These are phyloP conservation scores for Rossbeevera mucosa DNA, from an alignment of 768 basidiomycete species.

Conservation along the genomic window DNA sequence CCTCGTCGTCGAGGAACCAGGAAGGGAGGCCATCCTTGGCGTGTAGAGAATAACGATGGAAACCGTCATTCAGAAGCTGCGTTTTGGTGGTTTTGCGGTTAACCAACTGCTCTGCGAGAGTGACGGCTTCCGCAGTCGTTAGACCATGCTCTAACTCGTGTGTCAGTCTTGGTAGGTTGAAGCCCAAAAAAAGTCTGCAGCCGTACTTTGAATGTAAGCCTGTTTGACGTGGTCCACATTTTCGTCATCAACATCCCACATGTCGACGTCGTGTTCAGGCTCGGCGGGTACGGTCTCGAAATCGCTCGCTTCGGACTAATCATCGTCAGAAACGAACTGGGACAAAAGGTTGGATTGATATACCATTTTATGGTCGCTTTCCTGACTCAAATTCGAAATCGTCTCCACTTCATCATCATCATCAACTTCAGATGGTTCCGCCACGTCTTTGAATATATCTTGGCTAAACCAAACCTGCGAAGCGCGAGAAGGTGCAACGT, in stretches of 20 bases:
- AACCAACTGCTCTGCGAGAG: slow-evolving; percentile 85
- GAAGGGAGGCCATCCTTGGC: slow-evolving; percentile 87
- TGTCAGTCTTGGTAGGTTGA: slow-evolving; percentile 5
- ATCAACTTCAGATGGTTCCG: slow-evolving; percentile 33
- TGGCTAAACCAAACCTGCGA: slow-evolving; percentile 96
- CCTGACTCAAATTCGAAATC: slow-evolving; percentile 29
- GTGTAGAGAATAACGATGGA: slow-evolving; percentile 89
- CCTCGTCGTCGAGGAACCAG: slow-evolving; percentile 98
- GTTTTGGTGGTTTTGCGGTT: slow-evolving; percentile 88
- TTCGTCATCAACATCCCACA: slow-evolving; percentile 81
- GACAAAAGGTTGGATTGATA: background rate
- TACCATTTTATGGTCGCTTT: slow-evolving; percentile 30
- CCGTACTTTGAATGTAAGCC: slow-evolving; percentile 63
- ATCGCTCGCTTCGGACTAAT: slow-evolving; percentile 37
- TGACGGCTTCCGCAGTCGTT: slow-evolving; percentile 83
- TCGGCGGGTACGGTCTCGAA: slow-evolving; percentile 75
- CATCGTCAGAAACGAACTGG: slow-evolving; percentile 8
- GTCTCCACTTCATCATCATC: slow-evolving; percentile 23
- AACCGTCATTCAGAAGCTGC: slow-evolving; percentile 89
- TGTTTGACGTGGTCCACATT: slow-evolving; percentile 66
- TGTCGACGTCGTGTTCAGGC: slow-evolving; percentile 48
- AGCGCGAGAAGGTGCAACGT: slow-evolving; percentile 43
- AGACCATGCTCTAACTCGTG: slow-evolving; percentile 64
- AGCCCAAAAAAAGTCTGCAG: background rate
- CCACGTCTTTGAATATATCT: slow-evolving; percentile 67